A percentile compares a stretch with the other conserved stretches of the same genome.
Evolutionary conservation across 495 filamentous ascomycete species (phyloP).

Genomic region (Neurospora sp.): DNA sequence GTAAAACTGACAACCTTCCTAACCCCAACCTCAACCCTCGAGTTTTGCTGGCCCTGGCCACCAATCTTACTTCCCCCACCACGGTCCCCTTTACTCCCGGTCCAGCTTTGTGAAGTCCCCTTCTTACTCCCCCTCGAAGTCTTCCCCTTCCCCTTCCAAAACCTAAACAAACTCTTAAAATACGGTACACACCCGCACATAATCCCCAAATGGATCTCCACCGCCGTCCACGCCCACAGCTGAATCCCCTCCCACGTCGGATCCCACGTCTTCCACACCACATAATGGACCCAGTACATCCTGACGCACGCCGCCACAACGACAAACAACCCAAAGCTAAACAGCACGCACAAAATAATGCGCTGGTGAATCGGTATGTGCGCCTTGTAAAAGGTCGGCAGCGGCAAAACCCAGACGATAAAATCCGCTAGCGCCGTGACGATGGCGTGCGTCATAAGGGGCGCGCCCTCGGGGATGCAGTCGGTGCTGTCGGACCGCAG

Average conservation of each 20-base stretch:
- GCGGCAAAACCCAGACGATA: slow-evolving; percentile 30
- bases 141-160: slow-evolving; percentile 5
- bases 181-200: slow-evolving; percentile 31
- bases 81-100: not conserved
- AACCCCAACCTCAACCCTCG: not conserved
- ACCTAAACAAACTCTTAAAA: slow-evolving; percentile 22
- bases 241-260: slow-evolving; percentile 30
- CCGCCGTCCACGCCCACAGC: slow-evolving; percentile 30
- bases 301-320: slow-evolving; percentile 12
- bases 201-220: slow-evolving; percentile 33
- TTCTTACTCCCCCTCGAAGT: not conserved
- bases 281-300: slow-evolving; percentile 17
- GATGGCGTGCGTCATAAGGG: slow-evolving; percentile 12
- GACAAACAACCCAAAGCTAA: slow-evolving; percentile 15
- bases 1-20: not conserved
- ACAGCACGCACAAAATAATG: slow-evolving; percentile 15
- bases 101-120: not conserved
- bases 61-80: not conserved
- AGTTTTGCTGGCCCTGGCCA: not conserved
- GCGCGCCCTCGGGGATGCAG: slow-evolving; percentile 19
- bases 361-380: slow-evolving; percentile 15
- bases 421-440: slow-evolving; percentile 30
- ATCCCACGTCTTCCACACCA: slow-evolving; percentile 21
- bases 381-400: slow-evolving; percentile 24
- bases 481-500: not conserved